phyloP scores from a whole-genome alignment of 495 filamentous ascomycete genomes.

The Podospora didyma region DNA sequence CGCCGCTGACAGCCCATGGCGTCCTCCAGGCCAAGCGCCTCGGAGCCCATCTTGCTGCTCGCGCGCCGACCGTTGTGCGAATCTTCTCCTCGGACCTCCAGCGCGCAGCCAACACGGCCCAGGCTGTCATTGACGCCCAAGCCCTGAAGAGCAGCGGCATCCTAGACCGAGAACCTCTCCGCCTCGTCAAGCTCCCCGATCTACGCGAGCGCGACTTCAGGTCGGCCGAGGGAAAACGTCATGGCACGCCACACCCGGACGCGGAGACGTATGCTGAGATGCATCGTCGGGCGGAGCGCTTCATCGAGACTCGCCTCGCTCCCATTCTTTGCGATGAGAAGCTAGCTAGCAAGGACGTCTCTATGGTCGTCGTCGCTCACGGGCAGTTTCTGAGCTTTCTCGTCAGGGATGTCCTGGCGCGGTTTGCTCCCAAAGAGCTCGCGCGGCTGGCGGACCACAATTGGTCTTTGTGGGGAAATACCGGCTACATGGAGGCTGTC shows the following conservation, averaged over 20 bases:
- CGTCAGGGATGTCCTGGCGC: constrained; percentile 55
- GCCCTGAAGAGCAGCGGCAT: constrained; percentile 2
- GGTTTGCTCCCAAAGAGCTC: constrained; percentile 18
- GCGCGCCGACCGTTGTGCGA: constrained; percentile 46
- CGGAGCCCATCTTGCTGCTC: constrained; percentile 53
- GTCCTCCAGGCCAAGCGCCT: constrained; percentile 67
- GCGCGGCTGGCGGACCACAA: not conserved
- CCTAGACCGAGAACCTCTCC: constrained; percentile 4
- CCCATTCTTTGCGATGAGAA: constrained; percentile 44
- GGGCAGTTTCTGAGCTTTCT: constrained; percentile 71
- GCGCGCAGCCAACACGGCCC: constrained; percentile 68
- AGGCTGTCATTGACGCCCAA: constrained; percentile 56
- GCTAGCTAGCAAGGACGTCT: constrained; percentile 3
- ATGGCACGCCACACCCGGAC: constrained; percentile 20
- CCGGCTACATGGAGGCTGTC: constrained; percentile 32
- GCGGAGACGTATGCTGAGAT: constrained; percentile 63
- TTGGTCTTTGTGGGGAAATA: constrained; percentile 37
- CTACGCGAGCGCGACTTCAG: constrained; percentile 73
- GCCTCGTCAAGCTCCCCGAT: constrained; percentile 46
- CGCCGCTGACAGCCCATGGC: constrained; percentile 76
- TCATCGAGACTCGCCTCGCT: constrained; percentile 57
- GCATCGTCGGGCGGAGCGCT: constrained; percentile 54
- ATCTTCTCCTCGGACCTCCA: constrained; percentile 79
- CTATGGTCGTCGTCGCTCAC: constrained; percentile 65
- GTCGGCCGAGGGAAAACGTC: constrained; percentile 60